Conservation (phyloP, 805 yeast species). For the Candida sithepensis region DNA sequence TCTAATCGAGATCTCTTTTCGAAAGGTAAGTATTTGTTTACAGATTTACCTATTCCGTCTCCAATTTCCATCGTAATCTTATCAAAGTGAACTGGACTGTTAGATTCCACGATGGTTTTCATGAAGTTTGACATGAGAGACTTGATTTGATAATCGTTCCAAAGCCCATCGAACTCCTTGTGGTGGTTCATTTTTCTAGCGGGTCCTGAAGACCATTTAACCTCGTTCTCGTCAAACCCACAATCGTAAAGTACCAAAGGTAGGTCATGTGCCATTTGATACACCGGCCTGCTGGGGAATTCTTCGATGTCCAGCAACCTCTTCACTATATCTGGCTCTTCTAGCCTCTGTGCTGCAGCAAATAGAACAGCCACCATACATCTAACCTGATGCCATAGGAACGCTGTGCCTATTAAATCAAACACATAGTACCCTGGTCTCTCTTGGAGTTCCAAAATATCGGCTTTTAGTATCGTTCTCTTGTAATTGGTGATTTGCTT, state of each 20-base stretch:
- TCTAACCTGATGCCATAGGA: conserved; percentile 96
- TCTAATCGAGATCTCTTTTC: conserved; percentile 55
- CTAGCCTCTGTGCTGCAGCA: conserved; percentile 75
- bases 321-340: conserved; percentile 52
- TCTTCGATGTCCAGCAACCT: conserved; percentile 55
- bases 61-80: conserved; percentile 48
- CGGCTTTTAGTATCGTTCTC: conserved; percentile 51
- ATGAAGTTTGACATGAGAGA: conserved; percentile 49
- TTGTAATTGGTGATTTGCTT: conserved; percentile 81
- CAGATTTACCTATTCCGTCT: conserved; percentile 71
- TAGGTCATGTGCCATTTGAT: conserved; percentile 84
- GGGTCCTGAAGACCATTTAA: conserved; percentile 58
- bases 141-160: conserved; percentile 57
- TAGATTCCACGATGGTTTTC: conserved; percentile 34
- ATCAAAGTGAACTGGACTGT: conserved; percentile 22
- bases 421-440: conserved; percentile 53
- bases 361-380: conserved; percentile 88
- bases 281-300: conserved; percentile 67
- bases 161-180: conserved; percentile 44
- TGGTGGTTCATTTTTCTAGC: conserved; percentile 38
- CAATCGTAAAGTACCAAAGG: conserved; percentile 89
- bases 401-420: conserved; percentile 83
- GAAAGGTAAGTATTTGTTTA: conserved; percentile 54
- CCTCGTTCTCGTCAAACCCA: conserved; percentile 48
- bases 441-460: conserved; percentile 18